Evolutionary conservation across 176 grass and related monocot species (phyloP).

Genomic region (Triticum monococcum): DNA sequence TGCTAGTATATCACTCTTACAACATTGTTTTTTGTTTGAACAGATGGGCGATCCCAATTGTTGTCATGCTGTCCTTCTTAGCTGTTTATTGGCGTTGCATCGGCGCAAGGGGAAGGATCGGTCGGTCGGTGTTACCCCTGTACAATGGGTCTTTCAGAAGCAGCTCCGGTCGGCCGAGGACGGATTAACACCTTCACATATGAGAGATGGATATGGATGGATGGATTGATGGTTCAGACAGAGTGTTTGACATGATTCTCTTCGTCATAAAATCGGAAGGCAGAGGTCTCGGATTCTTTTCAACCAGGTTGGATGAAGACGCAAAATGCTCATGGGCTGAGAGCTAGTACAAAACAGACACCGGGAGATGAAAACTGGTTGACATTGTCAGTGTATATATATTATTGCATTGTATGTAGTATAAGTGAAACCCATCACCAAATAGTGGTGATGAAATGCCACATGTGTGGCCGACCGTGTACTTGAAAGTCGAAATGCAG

Average conservation of each 20-base stretch:
- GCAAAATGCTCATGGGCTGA: background rate
- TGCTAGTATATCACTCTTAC: background rate
- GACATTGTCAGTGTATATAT: background rate
- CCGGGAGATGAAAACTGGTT: background rate
- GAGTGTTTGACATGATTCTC: background rate
- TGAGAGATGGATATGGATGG: background rate
- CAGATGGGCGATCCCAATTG: conserved; percentile 89
- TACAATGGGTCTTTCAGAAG: conserved; percentile 50
- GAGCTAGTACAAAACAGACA: background rate
- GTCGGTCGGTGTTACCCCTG: conserved; percentile 59
- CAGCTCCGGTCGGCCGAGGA: conserved; percentile 54
- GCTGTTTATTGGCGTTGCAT: conserved; percentile 76
- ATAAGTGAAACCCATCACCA: background rate
- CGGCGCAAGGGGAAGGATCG: conserved; percentile 60
- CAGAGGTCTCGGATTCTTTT: conserved; percentile 32
- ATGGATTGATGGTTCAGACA: background rate
- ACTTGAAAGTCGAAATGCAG: background rate
- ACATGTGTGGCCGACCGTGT: background rate
- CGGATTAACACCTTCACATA: conserved; percentile 46
- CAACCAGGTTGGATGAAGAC: background rate
- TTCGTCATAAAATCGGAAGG: background rate
- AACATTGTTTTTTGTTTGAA: conserved; percentile 8
- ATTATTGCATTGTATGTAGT: conserved; percentile 21
- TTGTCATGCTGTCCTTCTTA: conserved; percentile 30
- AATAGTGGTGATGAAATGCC: background rate